Base-by-base conservation (phyloP, 164 flowering plant genomes). In the Annona squamosa region DNA sequence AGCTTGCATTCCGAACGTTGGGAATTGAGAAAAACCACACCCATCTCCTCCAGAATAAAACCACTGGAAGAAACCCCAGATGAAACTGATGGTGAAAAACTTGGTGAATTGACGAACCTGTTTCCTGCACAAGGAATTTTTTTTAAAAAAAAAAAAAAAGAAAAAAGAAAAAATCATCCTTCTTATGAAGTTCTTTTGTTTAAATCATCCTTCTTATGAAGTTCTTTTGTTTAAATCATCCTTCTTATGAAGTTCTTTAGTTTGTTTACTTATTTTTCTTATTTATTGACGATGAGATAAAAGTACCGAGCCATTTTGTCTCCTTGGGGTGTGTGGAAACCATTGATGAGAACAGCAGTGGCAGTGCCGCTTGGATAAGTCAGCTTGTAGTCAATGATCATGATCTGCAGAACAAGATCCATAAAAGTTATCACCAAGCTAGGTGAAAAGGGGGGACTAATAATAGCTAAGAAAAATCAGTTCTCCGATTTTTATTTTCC, bases 261-360 rank as follows among this genome's bases (percentile, higher is more conserved):
- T 52, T 52, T 7, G 59, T 52, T 52, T 52, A 9, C 59, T 52
- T 52, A 2, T 52, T 16, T 2, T 16, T 16, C 59, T 2, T 1
- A 2, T 52, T 26, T 4, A 9, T 46, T 16, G 7, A 46, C 3
- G 41, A 7, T 13, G 46, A 68, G 46, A 46, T 17, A 47, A 47
- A 2, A 26, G 13, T 85, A 94, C 98, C 79, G 91, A 59, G 97
- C 92, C 76, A 76, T 75, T 56, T 89, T 79, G 62, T 92, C 95
- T 43, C 87, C 92, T 46, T 75, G 76, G 62, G 79, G 63, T 47
- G 75, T 81, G 65, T 94, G 98, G 79, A 94, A 92, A 52, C 97
- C 98, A 79, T 94, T 89, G 70, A 94, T 94, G 78, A 94, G 90
- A 81, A 94, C 86, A 43, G 92, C 97, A 63, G 95, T 90, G 41